Conservation (phyloP, 768 basidiomycete species). For the Lentinula sp. region DNA sequence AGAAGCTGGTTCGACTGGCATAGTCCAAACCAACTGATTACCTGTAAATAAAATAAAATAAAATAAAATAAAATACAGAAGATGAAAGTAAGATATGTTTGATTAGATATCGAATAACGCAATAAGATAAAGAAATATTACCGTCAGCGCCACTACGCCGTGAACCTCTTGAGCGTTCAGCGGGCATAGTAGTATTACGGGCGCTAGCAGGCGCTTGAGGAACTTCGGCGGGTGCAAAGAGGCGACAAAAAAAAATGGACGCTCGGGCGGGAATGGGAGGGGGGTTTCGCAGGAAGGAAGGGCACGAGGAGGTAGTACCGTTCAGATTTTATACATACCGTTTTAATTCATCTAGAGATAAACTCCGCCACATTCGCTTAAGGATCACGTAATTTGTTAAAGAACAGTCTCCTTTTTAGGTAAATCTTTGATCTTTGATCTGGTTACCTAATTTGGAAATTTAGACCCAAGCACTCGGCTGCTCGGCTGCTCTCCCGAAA, state of each 20-base stretch:
- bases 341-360: not conserved
- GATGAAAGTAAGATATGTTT: slow-evolving; percentile 6
- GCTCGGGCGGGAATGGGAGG: not conserved
- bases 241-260: not conserved
- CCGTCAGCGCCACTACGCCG: slow-evolving; percentile 30
- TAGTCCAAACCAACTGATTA: slow-evolving; percentile 40
- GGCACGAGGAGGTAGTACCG: slow-evolving; percentile 2
- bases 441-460: not conserved
- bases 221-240: not conserved
- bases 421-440: not conserved
- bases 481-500: not conserved
- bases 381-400: not conserved
- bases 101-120: not conserved
- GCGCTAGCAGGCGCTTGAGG: not conserved
- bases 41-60: slow-evolving; percentile 15
- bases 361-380: slow-evolving; percentile 6
- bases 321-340: slow-evolving; percentile 3
- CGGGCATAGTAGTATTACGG: slow-evolving; percentile 34
- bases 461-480: not conserved
- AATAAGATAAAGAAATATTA: slow-evolving; percentile 16
- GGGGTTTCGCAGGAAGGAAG: slow-evolving; percentile 10
- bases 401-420: not conserved
- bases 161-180: slow-evolving; percentile 34
- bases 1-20: slow-evolving; percentile 32
- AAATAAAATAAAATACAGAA: not conserved